A percentile compares a stretch with the other conserved stretches of the same genome.
Evolutionary conservation across 2,329 filamentous ascomycete genomes (phyloP).

Genomic region (Atkinsonella hypoxylon): DNA sequence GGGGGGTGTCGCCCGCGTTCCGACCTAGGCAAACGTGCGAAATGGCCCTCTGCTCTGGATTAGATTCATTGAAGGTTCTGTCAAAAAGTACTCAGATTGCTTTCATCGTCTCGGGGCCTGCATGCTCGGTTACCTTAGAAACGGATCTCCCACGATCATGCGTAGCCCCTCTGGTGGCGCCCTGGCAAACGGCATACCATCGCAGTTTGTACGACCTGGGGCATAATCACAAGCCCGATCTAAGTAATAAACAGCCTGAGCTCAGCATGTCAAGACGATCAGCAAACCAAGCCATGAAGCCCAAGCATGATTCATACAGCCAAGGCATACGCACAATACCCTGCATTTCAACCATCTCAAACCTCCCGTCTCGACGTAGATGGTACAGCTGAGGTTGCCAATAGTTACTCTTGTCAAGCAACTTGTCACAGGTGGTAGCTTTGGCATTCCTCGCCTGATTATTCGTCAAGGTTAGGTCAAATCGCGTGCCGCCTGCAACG

Average conservation of each 20-base stretch:
- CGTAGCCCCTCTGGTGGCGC: constrained; percentile 52
- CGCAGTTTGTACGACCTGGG: constrained; percentile 13
- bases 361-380: constrained; percentile 42
- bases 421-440: constrained; percentile 54
- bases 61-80: constrained; percentile 30
- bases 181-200: constrained; percentile 21
- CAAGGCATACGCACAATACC: constrained; percentile 13
- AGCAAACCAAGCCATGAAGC: too few species aligned
- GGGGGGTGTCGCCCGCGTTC: constrained; percentile 28
- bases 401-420: constrained; percentile 53
- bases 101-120: too few species aligned
- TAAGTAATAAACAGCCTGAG: constrained; percentile 17
- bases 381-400: constrained; percentile 50
- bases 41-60: constrained; percentile 37
- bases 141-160: constrained; percentile 52
- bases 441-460: constrained; percentile 37
- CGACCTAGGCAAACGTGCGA: constrained; percentile 42
- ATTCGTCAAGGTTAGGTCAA: constrained; percentile 42
- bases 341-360: constrained; percentile 27
- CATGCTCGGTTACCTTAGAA: constrained; percentile 21
- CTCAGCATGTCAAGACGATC: too few species aligned
- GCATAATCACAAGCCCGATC: constrained; percentile 16
- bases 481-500: constrained; percentile 50
- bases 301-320: too few species aligned
- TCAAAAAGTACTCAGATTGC: neutral